phyloP scores from a whole-genome alignment of 2,329 filamentous ascomycete genomes.

The Juglanconis sp. region DNA sequence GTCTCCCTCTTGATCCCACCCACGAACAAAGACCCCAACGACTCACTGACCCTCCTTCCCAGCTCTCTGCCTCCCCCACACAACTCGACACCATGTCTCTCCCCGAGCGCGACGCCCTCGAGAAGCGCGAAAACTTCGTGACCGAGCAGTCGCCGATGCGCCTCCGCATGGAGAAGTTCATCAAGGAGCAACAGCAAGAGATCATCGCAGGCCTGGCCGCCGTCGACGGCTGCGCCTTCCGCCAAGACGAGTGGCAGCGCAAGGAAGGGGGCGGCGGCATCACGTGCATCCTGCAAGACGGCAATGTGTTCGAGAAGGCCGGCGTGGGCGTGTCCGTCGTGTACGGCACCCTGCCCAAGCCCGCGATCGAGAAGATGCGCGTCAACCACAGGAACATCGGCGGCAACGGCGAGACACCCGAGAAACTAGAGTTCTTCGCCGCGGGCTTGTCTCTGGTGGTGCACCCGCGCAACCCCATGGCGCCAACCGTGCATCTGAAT shows the following conservation, averaged over 20 bases:
- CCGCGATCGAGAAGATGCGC: conserved; percentile 89
- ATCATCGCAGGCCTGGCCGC: conserved; percentile 82
- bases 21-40: neutral
- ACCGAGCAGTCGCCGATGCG: conserved; percentile 86
- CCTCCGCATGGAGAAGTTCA: conserved; percentile 93
- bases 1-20: too few species aligned
- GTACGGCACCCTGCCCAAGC: conserved; percentile 82
- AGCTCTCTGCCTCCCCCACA: conserved; percentile 41
- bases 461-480: conserved; percentile 93
- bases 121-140: conserved; percentile 75
- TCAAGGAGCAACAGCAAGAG: conserved; percentile 85
- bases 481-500: conserved; percentile 95
- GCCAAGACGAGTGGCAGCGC: conserved; percentile 80
- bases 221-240: conserved; percentile 80
- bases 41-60: conserved; percentile 7
- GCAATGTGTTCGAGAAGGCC: conserved; percentile 96
- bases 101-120: conserved; percentile 78
- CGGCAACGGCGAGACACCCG: conserved; percentile 55
- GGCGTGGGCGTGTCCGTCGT: conserved; percentile 94
- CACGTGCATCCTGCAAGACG: conserved; percentile 91
- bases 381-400: conserved; percentile 90
- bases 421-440: conserved; percentile 91
- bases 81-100: conserved; percentile 66
- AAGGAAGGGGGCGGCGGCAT: conserved; percentile 89
- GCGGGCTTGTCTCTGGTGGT: conserved; percentile 89